Evolutionary conservation across 2,329 filamentous ascomycete genomes (phyloP).

Genomic region (Aciculosporium take): DNA sequence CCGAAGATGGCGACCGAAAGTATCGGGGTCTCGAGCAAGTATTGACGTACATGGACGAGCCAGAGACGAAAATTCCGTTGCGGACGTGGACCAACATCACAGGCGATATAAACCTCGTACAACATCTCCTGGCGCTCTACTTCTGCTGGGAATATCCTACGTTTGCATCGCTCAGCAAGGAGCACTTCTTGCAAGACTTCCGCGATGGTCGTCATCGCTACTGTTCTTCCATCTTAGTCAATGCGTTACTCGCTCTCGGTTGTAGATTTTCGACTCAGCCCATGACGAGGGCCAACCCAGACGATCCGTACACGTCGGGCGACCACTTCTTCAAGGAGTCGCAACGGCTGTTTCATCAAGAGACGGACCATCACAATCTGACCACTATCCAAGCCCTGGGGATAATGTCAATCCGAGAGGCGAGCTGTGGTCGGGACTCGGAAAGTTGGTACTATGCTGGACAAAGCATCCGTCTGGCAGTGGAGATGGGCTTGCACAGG

Average conservation of each 20-base stretch:
- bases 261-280: slow-evolving; percentile 55
- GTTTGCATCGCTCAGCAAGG: slow-evolving; percentile 57
- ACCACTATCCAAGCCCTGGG: slow-evolving; percentile 63
- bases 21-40: slow-evolving; percentile 33
- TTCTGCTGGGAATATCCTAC: slow-evolving; percentile 68
- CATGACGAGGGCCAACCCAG: slow-evolving; percentile 46
- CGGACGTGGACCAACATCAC: slow-evolving; percentile 49
- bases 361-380: slow-evolving; percentile 44
- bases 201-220: slow-evolving; percentile 44
- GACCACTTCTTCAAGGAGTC: slow-evolving; percentile 64
- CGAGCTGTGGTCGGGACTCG: slow-evolving; percentile 57
- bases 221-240: slow-evolving; percentile 53
- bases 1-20: slow-evolving; percentile 17
- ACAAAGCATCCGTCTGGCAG: slow-evolving; percentile 55
- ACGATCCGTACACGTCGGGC: slow-evolving; percentile 50
- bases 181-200: slow-evolving; percentile 56
- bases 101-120: slow-evolving; percentile 40
- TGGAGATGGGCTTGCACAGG: slow-evolving; percentile 57
- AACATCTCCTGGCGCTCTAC: slow-evolving; percentile 51
- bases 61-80: slow-evolving; percentile 28
- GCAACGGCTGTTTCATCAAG: slow-evolving; percentile 42
- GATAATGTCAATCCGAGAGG: slow-evolving; percentile 63
- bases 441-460: slow-evolving; percentile 61
- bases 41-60: slow-evolving; percentile 29
- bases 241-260: slow-evolving; percentile 49